Percentiles rank a stretch among this genome's conserved stretches.
phyloP scores from a whole-genome alignment of 2,329 filamentous ascomycete genomes.

The Thielaviopsis musarum region DNA sequence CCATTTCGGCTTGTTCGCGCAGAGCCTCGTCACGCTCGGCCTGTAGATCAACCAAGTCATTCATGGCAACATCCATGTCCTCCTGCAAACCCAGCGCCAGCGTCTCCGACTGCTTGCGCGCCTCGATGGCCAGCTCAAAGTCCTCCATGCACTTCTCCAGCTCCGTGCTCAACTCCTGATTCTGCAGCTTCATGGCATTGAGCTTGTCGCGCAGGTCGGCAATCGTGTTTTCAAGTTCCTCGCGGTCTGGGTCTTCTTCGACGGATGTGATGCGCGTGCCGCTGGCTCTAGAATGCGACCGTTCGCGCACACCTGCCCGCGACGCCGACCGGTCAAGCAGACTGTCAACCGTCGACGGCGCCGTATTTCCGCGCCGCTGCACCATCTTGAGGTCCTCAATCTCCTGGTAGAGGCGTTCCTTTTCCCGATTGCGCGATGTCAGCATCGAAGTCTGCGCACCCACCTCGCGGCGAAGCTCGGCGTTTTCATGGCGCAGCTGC shows the following conservation, averaged over 20 bases:
- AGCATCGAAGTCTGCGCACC: conserved; percentile 96
- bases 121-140: conserved; percentile 54
- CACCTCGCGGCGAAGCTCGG: conserved; percentile 78
- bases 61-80: conserved; percentile 62
- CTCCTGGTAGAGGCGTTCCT: conserved; percentile 86
- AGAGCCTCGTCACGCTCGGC: conserved; percentile 75
- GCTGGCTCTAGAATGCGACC: conserved; percentile 60
- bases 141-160: conserved; percentile 66
- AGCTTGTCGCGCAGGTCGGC: conserved; percentile 73
- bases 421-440: conserved; percentile 86
- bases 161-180: conserved; percentile 73
- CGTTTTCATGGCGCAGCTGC: conserved; percentile 79
- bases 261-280: conserved; percentile 45
- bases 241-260: conserved; percentile 59
- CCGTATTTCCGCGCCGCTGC: conserved; percentile 46
- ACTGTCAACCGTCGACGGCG: conserved; percentile 61
- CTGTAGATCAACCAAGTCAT: conserved; percentile 64
- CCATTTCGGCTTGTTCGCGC: conserved; percentile 42
- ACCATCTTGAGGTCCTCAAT: conserved; percentile 92
- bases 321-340: conserved; percentile 91
- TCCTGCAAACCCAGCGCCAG: conserved; percentile 50
- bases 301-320: conserved; percentile 49
- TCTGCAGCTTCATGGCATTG: conserved; percentile 71
- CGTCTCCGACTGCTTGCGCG: conserved; percentile 43
- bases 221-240: conserved; percentile 72